These are phyloP conservation scores for Trichoderma citrinoviride DNA, from an alignment of 2,329 filamentous ascomycete species.

Conservation along the genomic window DNA sequence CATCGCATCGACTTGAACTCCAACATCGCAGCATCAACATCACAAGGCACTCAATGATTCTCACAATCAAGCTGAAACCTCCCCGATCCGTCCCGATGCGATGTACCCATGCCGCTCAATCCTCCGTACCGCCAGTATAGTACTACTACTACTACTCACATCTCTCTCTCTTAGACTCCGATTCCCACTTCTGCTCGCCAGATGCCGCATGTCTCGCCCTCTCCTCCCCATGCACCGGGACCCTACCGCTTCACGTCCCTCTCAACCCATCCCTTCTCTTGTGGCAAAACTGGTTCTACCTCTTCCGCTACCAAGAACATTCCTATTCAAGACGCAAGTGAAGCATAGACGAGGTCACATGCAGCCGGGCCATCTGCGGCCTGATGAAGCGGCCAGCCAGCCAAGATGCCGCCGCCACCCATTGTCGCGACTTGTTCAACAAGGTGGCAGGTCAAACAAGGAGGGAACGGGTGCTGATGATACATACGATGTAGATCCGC, in stretches of 20 bases:
- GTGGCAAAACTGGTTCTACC: not conserved
- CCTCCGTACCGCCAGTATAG: too few species aligned
- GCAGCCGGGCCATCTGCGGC: conserved; percentile 7
- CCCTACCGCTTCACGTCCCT: not conserved
- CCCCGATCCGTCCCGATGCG: too few species aligned
- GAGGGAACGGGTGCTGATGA: not conserved
- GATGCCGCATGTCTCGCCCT: not conserved
- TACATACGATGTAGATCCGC: too few species aligned
- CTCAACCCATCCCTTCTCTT: not conserved
- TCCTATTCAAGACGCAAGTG: not conserved
- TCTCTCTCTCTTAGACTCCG: not conserved
- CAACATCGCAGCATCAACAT: too few species aligned
- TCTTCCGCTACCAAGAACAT: not conserved
- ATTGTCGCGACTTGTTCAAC: not conserved
- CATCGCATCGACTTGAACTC: too few species aligned
- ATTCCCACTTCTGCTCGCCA: not conserved
- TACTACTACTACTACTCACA: too few species aligned
- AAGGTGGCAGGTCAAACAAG: not conserved
- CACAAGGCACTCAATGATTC: too few species aligned
- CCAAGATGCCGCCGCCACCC: conserved; percentile 1
- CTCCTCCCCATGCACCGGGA: not conserved
- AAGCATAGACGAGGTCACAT: conserved; percentile 8
- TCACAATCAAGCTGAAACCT: too few species aligned
- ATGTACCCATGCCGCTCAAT: too few species aligned
- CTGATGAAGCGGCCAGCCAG: conserved; percentile 4